Base-by-base conservation (phyloP, 208 protist genomes). In the Leishmania amazonensis region DNA sequence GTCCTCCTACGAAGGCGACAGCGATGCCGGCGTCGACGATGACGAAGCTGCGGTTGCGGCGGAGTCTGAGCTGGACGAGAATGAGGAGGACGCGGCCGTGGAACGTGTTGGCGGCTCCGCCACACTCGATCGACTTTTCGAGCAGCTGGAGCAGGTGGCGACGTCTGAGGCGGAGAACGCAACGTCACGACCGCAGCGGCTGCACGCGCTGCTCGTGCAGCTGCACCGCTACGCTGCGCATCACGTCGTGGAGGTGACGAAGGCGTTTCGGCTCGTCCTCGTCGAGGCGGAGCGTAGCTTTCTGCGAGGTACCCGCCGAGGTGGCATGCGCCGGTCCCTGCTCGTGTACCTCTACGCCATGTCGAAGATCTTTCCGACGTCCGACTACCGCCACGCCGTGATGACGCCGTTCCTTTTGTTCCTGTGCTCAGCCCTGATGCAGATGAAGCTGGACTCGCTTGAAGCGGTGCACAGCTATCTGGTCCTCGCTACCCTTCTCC, bases 311-410 rank as follows among this genome's bases (percentile, higher is more conserved):
- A 70, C 83, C 28, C 89, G 81, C 73, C 85, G 82, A 47, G 77
- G 82, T 21, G 82, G 82, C 60, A 38, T 85, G 49, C 78, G 85
- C 64, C 81, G 71, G 9, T 67, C 90, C 0, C 79, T 92, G 31
- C 75, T 95, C 58, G 78, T 97, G n/a, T 91, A 88, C 28, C 89
- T 95, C 17, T 88, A 92, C 83, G 86, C 88, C 54, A 88, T 90
- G 35, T 88, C 91, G 42, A 90, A 91, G 51, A 75, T 97, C 9
- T 97, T 96, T 67, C 92, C 94, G 17, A 87, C 88, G 78, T 92
- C 89, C 40, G 92, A 96, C 70, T 94, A 96, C 85, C 94, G 91
- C 13, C 94, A 97, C 83, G 87, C 89, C 58, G 94, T 97, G 19
- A 81, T 88, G 53, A 97, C 92, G 31, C 92, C 92, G 6, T 90